phyloP scores from a whole-genome alignment of 2,329 filamentous ascomycete species.

The Scedosporium dehoogii region DNA sequence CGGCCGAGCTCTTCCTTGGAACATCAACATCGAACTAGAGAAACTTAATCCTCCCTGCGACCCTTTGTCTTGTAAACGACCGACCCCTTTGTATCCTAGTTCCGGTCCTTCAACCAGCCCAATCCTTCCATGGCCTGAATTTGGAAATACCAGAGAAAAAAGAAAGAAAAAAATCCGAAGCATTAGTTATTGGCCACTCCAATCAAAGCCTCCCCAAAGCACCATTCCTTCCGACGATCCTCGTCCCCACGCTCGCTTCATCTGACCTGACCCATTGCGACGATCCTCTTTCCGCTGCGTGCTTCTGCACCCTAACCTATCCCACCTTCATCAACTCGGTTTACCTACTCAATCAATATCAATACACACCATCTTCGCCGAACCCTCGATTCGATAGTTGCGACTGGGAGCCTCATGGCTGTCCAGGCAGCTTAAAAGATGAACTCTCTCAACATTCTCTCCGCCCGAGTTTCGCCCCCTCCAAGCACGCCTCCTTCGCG shows the following conservation, averaged over 20 bases:
- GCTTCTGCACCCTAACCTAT: background rate
- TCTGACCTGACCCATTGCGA: background rate
- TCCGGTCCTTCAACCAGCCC: background rate
- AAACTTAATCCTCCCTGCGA: background rate
- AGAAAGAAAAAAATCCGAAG: background rate
- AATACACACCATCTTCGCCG: background rate
- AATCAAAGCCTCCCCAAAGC: background rate
- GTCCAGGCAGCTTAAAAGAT: conserved; percentile 46
- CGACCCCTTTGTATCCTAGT: background rate
- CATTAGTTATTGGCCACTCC: background rate
- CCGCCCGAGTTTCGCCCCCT: conserved; percentile 63
- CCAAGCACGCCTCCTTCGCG: conserved; percentile 46
- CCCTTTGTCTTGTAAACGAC: background rate
- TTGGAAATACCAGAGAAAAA: too few species aligned
- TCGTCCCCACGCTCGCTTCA: background rate
- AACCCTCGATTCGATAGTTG: background rate
- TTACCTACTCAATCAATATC: too few species aligned
- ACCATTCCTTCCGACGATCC: background rate
- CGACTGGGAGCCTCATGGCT: conserved; percentile 39
- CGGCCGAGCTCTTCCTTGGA: background rate
- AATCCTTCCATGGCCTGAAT: background rate
- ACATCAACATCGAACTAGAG: background rate
- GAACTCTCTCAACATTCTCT: conserved; percentile 96
- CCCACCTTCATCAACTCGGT: background rate
- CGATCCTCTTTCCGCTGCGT: background rate